phyloP scores from a whole-genome alignment of 2,329 filamentous ascomycete genomes.

The Stagonosporopsis vannaccii region DNA sequence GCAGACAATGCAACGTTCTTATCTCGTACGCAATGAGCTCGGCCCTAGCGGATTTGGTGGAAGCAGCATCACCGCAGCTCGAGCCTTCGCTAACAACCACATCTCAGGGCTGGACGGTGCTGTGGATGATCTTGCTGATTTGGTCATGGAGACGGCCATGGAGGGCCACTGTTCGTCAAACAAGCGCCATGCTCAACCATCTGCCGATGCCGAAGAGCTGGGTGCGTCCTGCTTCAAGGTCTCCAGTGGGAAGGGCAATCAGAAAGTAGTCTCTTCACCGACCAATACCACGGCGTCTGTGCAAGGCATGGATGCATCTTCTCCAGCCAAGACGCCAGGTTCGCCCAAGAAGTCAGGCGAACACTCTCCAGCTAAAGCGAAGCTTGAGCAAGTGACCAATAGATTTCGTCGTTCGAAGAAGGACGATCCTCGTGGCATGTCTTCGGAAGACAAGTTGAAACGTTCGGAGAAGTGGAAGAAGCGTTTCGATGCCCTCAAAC shows the following conservation, averaged over 20 bases:
- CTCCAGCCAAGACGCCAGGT: constrained; percentile 33
- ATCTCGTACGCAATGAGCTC: constrained; percentile 33
- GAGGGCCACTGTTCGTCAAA: constrained; percentile 21
- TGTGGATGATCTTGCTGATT: constrained; percentile 48
- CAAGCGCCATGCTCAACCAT: constrained; percentile 12
- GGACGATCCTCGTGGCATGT: constrained; percentile 46
- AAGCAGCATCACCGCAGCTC: constrained; percentile 18
- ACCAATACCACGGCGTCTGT: constrained; percentile 24
- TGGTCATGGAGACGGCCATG: constrained; percentile 31
- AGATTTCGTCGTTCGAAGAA: constrained; percentile 52
- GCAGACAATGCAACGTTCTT: constrained; percentile 36
- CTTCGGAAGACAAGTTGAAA: constrained; percentile 46
- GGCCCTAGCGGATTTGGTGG: constrained; percentile 15
- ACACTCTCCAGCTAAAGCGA: constrained; percentile 55
- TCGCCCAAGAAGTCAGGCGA: constrained; percentile 49
- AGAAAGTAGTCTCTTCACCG: constrained; percentile 38
- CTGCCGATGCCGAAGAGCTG: constrained; percentile 27
- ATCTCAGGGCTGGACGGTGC: constrained; percentile 49
- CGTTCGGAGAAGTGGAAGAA: constrained; percentile 48
- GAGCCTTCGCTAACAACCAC: constrained; percentile 34
- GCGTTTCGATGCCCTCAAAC: constrained; percentile 46
- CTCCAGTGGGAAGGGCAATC: constrained; percentile 41
- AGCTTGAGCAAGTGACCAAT: constrained; percentile 57
- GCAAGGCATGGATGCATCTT: constrained; percentile 27
- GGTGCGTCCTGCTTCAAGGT: constrained; percentile 44